These are phyloP conservation scores for Agroathelia rolfsii DNA, from an alignment of 1,284 basidiomycete species.

Conservation along the genomic window DNA sequence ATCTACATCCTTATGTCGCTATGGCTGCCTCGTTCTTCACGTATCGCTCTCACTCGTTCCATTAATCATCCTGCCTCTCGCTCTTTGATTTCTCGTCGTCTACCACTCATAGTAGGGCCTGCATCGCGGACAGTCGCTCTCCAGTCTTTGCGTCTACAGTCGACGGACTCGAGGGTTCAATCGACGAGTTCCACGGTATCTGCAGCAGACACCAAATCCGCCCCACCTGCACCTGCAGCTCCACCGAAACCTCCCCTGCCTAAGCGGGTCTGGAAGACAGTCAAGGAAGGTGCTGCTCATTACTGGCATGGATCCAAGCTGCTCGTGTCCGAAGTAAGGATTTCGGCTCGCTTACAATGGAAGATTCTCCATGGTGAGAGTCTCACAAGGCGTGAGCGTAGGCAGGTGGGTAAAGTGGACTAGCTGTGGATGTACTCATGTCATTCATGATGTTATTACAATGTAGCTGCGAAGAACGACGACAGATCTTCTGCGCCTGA, in stretches of 20 bases:
- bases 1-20: slow-evolving; percentile 50
- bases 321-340: slow-evolving; percentile 88
- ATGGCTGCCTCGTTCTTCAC: slow-evolving; percentile 47
- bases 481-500: slow-evolving; percentile 82
- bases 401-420: slow-evolving; percentile 76
- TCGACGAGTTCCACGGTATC: too few species aligned
- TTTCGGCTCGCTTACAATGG: slow-evolving; percentile 82
- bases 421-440: too few species aligned
- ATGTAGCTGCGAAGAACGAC: slow-evolving; percentile 85
- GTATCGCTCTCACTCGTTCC: slow-evolving; percentile 3
- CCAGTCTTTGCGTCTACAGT: slow-evolving; percentile 14
- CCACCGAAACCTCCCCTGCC: slow-evolving; percentile 38
- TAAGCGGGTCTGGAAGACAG: slow-evolving; percentile 74
- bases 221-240: slow-evolving; percentile 37
- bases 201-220: slow-evolving; percentile 32
- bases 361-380: slow-evolving; percentile 88
- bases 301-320: slow-evolving; percentile 98
- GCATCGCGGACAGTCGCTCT: slow-evolving; percentile 19
- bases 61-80: neutral
- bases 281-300: slow-evolving; percentile 93
- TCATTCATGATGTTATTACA: too few species aligned
- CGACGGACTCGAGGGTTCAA: too few species aligned
- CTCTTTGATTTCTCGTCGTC: neutral
- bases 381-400: slow-evolving; percentile 85
- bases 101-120: slow-evolving; percentile 15